Evolutionary conservation across 768 basidiomycete genomes (phyloP), one percentile per base, ranked within the genome.

Genomic region (Rhodotorula toruloides): DNA sequence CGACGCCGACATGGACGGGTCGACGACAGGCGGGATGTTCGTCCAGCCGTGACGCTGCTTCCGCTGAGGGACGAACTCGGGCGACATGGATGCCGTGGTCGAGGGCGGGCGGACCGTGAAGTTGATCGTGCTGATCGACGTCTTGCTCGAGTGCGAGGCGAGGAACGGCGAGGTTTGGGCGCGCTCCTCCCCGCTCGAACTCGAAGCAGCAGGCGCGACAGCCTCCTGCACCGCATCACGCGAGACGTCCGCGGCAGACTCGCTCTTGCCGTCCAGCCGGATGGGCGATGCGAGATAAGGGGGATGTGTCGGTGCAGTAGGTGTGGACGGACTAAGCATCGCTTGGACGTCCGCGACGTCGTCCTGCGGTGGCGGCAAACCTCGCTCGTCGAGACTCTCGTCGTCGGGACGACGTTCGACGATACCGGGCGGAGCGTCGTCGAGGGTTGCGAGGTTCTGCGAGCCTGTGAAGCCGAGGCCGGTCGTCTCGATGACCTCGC

Each of bases 271-370:
- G 36, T 40, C 61, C 46, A 74, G 70, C 10, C 64, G 65, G 40
- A 74, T 74, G 3, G 74, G 74, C 11, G 74, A 74, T 0, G 74
- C 72, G 32, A 74, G 70, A 22, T 59, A 54, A n/a, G n/a, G n/a
- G 31, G 42, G 40, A 3, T 57, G 34, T 6, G 32, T 11, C 27
- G 6, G 22, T 25, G 58, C 60, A 19, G 44, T 43, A 34, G 58
- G 12, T 31, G 67, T 54, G n/a, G 67, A 52, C 9, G 64, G 53
- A 22, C 59, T n/a, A 11, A 74, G 67, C 39, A 74, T 29, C n/a
- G 47, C 50, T 25, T 55, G 32, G 22, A 74, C 70, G 12, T 74
- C 72, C 32, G 61, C 56, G 21, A 74, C 53, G 54, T 74, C 73
- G 65, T 72, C 50, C 40, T 68, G 63, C 9, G 63, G 65, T 13